Percentiles rank a stretch among this genome's conserved stretches.
phyloP scores from a whole-genome alignment of 1,284 basidiomycete species.

The Microbotryomycetes sp. region DNA sequence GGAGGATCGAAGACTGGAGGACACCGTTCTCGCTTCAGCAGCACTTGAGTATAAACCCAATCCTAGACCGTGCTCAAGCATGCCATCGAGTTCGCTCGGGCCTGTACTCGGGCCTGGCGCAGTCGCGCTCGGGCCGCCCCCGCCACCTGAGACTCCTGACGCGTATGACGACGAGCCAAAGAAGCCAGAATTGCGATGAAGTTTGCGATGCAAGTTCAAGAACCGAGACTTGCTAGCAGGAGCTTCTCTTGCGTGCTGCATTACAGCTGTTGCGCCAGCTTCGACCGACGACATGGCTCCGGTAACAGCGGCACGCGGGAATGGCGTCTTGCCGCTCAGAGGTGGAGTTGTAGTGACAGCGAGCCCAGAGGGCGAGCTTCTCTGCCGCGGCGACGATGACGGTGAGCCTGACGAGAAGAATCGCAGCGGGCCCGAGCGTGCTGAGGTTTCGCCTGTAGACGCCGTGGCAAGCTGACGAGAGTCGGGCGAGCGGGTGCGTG shows the following conservation, averaged over 20 bases:
- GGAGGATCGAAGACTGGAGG: too few relatives aligned
- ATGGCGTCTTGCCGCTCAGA: neutral
- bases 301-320: neutral
- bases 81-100: neutral
- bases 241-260: too few relatives aligned
- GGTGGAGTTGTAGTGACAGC: neutral
- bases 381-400: neutral
- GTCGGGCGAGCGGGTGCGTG: too few relatives aligned
- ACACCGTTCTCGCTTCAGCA: neutral
- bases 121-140: too few relatives aligned
- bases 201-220: neutral
- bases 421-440: neutral
- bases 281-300: too few relatives aligned
- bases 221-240: too few relatives aligned
- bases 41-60: neutral
- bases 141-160: neutral
- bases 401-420: neutral
- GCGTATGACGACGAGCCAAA: neutral
- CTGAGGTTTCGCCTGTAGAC: too few relatives aligned
- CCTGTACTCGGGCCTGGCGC: too few relatives aligned
- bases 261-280: too few relatives aligned
- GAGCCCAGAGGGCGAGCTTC: neutral
- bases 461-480: too few relatives aligned
- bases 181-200: neutral
- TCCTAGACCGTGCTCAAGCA: neutral